These are phyloP conservation scores for Coemansia biformis DNA, from an alignment of 192 early-diverging fungal species.

Conservation along the genomic window DNA sequence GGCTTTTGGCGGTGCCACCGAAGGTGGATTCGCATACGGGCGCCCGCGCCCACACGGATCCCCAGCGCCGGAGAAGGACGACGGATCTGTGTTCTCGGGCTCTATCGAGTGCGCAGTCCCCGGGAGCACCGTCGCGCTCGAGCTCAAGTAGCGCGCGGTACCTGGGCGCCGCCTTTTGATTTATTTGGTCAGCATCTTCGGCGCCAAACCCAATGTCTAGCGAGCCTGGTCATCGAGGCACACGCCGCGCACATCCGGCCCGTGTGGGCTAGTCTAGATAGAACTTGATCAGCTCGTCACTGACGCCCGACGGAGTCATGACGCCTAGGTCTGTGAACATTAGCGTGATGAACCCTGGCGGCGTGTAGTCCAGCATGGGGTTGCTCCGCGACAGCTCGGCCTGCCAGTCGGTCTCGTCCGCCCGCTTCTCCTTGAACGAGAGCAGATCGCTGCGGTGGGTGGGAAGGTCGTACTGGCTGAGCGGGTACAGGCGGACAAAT, in stretches of 20 bases:
- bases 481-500: conserved; percentile 91
- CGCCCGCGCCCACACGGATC: neutral
- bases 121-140: conserved; percentile 8
- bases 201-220: too few species aligned
- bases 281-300: conserved; percentile 79
- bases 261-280: conserved; percentile 53
- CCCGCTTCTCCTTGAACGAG: conserved; percentile 54
- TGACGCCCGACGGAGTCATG: conserved; percentile 83
- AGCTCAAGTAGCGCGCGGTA: conserved; percentile 4
- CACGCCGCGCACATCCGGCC: neutral
- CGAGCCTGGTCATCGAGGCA: too few species aligned
- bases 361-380: conserved; percentile 89
- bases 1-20: conserved; percentile 21
- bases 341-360: conserved; percentile 83
- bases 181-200: too few species aligned
- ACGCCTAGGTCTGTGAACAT: conserved; percentile 90
- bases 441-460: conserved; percentile 63
- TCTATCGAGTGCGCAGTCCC: conserved; percentile 38
- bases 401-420: conserved; percentile 30
- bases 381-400: conserved; percentile 49
- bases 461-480: conserved; percentile 92
- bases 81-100: conserved; percentile 20
- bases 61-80: neutral
- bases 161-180: neutral
- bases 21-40: conserved; percentile 40